These are phyloP conservation scores for Durusdinium trenchii DNA, from an alignment of 73 alveolate species.

Conservation along the genomic window DNA sequence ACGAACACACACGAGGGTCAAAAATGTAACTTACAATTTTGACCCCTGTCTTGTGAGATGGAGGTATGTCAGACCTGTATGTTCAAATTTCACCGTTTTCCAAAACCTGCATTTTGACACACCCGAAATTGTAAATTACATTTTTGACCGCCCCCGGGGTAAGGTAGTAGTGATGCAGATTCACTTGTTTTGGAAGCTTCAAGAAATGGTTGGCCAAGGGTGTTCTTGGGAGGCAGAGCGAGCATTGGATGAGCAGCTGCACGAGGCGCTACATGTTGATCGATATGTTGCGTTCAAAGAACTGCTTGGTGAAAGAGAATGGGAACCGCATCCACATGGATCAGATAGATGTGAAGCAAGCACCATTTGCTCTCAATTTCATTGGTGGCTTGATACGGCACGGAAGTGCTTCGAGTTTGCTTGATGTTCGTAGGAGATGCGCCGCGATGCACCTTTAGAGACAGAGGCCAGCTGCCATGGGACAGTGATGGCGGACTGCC, in stretches of 20 bases:
- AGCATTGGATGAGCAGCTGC: constrained; percentile 40
- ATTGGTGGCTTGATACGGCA: background rate
- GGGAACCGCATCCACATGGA: background rate
- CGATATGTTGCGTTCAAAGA: background rate
- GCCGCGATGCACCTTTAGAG: constrained; percentile 80
- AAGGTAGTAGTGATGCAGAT: no score
- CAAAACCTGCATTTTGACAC: no score
- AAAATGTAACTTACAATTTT: no score
- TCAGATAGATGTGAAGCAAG: background rate
- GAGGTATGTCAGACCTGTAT: no score
- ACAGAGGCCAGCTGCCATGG: background rate
- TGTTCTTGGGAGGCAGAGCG: constrained; percentile 1
- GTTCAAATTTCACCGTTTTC: no score
- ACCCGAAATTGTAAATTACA: no score
- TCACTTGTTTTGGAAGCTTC: no score
- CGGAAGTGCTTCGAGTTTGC: background rate
- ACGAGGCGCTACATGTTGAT: background rate
- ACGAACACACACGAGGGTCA: no score
- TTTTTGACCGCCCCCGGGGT: no score
- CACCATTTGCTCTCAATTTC: background rate
- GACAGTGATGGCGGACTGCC: no score
- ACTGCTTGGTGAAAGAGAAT: background rate
- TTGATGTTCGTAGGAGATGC: constrained; percentile 47
- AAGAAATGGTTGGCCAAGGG: no score
- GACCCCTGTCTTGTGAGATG: no score